Percentiles rank a stretch among this genome's conserved stretches.
Conservation (phyloP, 129 eudicot species). For the Erigeron canadensis region DNA sequence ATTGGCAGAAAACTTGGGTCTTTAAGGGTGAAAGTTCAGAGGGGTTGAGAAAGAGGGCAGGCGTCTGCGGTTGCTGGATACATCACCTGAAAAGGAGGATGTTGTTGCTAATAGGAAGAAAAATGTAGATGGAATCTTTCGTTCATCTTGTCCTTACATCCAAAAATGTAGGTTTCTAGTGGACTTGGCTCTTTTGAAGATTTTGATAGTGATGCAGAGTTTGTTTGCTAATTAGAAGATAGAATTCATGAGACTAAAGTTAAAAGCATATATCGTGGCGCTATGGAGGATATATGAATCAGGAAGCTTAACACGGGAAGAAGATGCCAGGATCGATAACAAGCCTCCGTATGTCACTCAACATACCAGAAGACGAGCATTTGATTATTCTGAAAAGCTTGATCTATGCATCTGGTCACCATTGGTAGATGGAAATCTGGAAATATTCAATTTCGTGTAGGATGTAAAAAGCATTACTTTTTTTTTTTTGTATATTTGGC, state of each 20-base stretch:
- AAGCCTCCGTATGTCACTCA: constrained; percentile 69
- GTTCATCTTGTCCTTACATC: constrained; percentile 37
- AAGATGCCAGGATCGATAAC: constrained; percentile 68
- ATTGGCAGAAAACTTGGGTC: no score
- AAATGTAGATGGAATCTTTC: constrained; percentile 35
- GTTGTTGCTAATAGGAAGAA: constrained; percentile 41
- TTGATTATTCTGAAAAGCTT: constrained; percentile 62
- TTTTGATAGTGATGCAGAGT: constrained; percentile 73
- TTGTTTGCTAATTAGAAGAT: constrained; percentile 40
- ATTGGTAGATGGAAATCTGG: constrained; percentile 32
- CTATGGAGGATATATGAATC: constrained; percentile 75
- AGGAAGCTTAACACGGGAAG: constrained; percentile 85
- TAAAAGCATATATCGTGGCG: constrained; percentile 77
- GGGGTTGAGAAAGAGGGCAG: constrained; percentile 36
- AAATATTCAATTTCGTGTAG: neutral
- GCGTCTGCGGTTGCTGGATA: constrained; percentile 15
- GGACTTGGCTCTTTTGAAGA: constrained; percentile 38
- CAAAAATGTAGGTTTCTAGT: constrained; percentile 28
- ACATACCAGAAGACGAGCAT: constrained; percentile 84
- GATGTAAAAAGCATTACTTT: neutral
- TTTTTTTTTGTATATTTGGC: neutral
- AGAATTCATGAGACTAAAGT: constrained; percentile 67
- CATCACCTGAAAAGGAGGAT: constrained; percentile 31
- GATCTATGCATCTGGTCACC: constrained; percentile 43
- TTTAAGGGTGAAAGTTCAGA: no score